Percentiles rank a stretch among this genome's conserved stretches.
Conservation (phyloP, 1,284 basidiomycete genomes). For the Peniophora sp. region DNA sequence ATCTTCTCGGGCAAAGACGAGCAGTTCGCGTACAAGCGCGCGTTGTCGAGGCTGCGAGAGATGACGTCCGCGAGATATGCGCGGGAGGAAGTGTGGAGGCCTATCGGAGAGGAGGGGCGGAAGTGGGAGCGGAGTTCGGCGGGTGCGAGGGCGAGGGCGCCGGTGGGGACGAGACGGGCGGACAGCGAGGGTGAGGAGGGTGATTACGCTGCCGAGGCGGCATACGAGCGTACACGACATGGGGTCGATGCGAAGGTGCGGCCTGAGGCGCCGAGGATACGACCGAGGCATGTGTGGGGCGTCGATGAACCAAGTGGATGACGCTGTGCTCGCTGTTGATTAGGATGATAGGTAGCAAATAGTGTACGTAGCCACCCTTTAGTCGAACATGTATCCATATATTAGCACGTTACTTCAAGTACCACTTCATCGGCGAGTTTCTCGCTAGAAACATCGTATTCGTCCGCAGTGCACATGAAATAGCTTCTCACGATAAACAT, state of each 20-base stretch:
- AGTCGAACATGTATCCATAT: too few species aligned
- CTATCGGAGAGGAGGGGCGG: slow-evolving; percentile 25
- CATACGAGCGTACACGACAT: neutral
- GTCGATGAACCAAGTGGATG: too few species aligned
- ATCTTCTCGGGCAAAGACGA: slow-evolving; percentile 69
- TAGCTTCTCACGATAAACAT: too few species aligned
- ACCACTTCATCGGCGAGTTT: too few species aligned
- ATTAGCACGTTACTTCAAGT: too few species aligned
- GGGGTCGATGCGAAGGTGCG: slow-evolving; percentile 11
- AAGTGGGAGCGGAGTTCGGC: slow-evolving; percentile 30
- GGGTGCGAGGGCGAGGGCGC: neutral
- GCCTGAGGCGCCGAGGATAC: slow-evolving; percentile 30
- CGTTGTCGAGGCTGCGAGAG: slow-evolving; percentile 57
- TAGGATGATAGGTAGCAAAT: too few species aligned
- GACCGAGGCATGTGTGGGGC: slow-evolving; percentile 34
- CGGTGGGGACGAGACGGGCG: neutral
- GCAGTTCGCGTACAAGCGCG: slow-evolving; percentile 62
- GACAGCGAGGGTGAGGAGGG: neutral
- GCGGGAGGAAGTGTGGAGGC: slow-evolving; percentile 35
- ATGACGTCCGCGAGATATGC: slow-evolving; percentile 52
- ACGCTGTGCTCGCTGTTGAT: too few species aligned
- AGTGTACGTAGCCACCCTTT: too few species aligned
- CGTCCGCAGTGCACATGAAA: too few species aligned
- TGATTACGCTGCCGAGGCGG: slow-evolving; percentile 1
- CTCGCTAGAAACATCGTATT: too few species aligned